Conservation (phyloP, 1,139 yeast genomes). For the Geotrichum phurueaensis region DNA sequence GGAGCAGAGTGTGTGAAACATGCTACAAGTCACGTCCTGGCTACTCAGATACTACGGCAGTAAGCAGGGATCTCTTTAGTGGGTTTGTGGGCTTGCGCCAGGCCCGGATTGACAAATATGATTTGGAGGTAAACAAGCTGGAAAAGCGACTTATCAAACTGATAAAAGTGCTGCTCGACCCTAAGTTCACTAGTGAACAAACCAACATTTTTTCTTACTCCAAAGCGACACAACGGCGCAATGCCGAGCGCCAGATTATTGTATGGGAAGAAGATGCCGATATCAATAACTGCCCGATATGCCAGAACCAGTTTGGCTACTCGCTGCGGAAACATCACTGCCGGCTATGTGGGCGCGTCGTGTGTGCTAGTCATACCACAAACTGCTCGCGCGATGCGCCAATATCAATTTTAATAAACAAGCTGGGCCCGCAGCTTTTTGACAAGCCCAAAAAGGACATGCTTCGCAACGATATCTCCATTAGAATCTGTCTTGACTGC, state of each 20-base stretch:
- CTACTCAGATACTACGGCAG: slow-evolving; percentile 41
- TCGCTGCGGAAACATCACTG: slow-evolving; percentile 79
- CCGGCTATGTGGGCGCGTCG: slow-evolving; percentile 72
- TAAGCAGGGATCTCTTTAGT: slow-evolving; percentile 42
- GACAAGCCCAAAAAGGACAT: slow-evolving; percentile 22
- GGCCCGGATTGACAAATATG: slow-evolving; percentile 37
- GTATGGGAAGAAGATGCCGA: slow-evolving; percentile 62
- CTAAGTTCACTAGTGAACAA: slow-evolving; percentile 20
- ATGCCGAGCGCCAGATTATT: slow-evolving; percentile 49
- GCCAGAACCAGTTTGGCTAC: slow-evolving; percentile 53
- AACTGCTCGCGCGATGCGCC: slow-evolving; percentile 75
- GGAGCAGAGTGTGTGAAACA: slow-evolving; percentile 63
- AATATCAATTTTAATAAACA: slow-evolving; percentile 43
- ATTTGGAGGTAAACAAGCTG: slow-evolving; percentile 49
- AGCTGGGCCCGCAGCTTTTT: slow-evolving; percentile 22
- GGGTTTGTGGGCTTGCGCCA: slow-evolving; percentile 43
- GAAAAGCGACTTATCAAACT: slow-evolving; percentile 59
- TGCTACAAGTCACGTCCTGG: slow-evolving; percentile 60
- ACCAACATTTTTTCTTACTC: slow-evolving; percentile 26
- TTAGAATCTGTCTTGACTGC: slow-evolving; percentile 66
- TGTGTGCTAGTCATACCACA: slow-evolving; percentile 60
- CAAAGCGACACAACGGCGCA: slow-evolving; percentile 29
- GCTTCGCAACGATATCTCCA: slow-evolving; percentile 27
- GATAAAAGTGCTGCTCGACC: slow-evolving; percentile 27
- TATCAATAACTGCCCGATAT: slow-evolving; percentile 55